Base-by-base conservation (phyloP, 1,284 basidiomycete genomes). In the Ustilago trichophora region DNA sequence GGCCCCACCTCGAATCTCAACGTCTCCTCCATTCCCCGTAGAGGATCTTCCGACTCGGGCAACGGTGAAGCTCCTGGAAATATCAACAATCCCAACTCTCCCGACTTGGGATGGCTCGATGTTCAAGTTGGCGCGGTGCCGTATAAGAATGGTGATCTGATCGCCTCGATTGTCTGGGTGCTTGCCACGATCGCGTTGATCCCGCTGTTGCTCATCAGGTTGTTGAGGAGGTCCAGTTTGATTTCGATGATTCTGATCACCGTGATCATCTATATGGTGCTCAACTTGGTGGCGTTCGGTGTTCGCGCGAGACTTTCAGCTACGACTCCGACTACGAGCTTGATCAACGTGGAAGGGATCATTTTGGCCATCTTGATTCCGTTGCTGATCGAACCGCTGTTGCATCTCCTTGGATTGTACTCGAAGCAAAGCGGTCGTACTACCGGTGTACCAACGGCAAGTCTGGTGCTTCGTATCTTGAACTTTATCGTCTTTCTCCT, bases 71-170 rank as follows among this genome's bases (percentile, higher is more conserved):
- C 67, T 9, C 56, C 71, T 1, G 31, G 41, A 4, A 59, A 73
- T 49, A 70, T 73, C 48, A 70, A 65, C 55, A 73, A 73, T 33
- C 58, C 59, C 19, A 53, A 73, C 41, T 54, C 54, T 10, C 72
- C 72, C 36, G 63, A 73, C 27, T 33, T 73, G 6, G 68, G 68
- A 8, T 73, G 72, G 72, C 49, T 73, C 31, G 72, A 73, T 36
- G 42, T 59, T 4, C 59, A 72, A 27, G 55, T 73, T 22, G 68
- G 72, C 21, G 64, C 36, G 0, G 60, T 73, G 2, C 68, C 72
- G 3, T 73, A 68, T 48, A 73, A 72, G 51, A 72, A 72, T 41
- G 72, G 72, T 6, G 72, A 73, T 33, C 55, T 73, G 24, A 71
- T 71, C 36, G 62, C 72, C 10, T 43, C 35, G 11, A 67, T 72